Base-by-base conservation (phyloP, 78 protist genomes). In the Pigoraptor vietnamica region DNA sequence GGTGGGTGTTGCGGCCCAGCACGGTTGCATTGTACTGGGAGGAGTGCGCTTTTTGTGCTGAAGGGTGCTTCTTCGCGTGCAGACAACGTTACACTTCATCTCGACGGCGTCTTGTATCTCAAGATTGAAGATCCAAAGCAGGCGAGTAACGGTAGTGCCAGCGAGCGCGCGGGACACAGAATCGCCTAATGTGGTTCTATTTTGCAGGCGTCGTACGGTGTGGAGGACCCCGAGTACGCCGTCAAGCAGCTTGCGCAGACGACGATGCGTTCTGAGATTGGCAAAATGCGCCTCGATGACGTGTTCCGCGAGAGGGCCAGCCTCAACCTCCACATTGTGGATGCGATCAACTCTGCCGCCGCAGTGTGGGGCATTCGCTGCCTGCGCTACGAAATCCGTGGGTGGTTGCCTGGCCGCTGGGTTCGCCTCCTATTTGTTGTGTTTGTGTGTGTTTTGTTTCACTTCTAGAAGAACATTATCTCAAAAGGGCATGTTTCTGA, bases 211-310 rank as follows among this genome's bases (percentile, higher is more conserved):
- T 87, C 94, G 38, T 90, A 93, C 91, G 96, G 96, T 24, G 90
- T 96, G 35, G 93, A 94, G 32, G 90, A 95, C 81, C 92, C 95
- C 1, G 89, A 90, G 79, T 95, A 38, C 38, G 93, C 94, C 36
- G 36, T 95, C 23, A 88, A 88, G 21, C 95, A 96, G 91, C 91
- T 96, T 39, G 97, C 97, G 21, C 95, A 95, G 87, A 95, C 97
- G 36, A 96, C 97, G 33, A 95, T 96, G 97, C 93, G 97, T 0
- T 81, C 94, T 24, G 97, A 95, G 88, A 92, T 95, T 34, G 97
- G 97, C 81, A 94, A 94, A 90, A 10, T 96, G 55, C 37, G 67
- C 24, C 95, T 96, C 36, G 97, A 96, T 93, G 29, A 0, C 86
- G 40, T 91, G 37, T 95, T 96, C 86, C 33, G n/a, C 33, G 97